Evolutionary conservation across 139 green algal species (phyloP).

Genomic region (Picochlorum costavermella): DNA sequence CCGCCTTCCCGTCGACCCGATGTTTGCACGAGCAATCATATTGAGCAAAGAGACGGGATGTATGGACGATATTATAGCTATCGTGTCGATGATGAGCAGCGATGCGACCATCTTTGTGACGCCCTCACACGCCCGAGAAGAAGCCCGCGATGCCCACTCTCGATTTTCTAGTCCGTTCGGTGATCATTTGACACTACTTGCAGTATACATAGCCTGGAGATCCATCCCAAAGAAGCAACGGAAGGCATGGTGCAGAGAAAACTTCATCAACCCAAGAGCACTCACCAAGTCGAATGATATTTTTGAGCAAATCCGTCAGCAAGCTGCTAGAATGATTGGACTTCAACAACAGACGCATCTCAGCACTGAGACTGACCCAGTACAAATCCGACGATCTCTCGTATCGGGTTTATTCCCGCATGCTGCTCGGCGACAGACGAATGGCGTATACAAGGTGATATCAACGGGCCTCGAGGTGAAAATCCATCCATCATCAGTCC

Average conservation of each 20-base stretch:
- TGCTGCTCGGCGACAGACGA: conserved; percentile 53
- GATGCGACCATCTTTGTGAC: conserved; percentile 31
- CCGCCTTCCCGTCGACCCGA: conserved; percentile 75
- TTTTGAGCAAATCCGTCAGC: conserved; percentile 42
- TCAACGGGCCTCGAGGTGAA: conserved; percentile 53
- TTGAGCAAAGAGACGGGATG: conserved; percentile 47
- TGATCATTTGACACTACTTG: conserved; percentile 74
- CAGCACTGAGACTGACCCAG: conserved; percentile 44
- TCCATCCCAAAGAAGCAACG: conserved; percentile 19
- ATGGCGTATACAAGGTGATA: conserved; percentile 67
- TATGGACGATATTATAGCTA: conserved; percentile 49
- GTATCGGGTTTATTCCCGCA: conserved; percentile 69
- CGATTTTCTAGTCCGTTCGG: conserved; percentile 57
- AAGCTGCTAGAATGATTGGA: not conserved
- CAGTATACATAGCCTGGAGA: conserved; percentile 47
- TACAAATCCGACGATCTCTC: conserved; percentile 44
- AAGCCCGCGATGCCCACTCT: conserved; percentile 41
- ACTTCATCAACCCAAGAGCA: conserved; percentile 40
- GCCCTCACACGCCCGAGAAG: conserved; percentile 49
- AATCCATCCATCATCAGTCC: conserved; percentile 76
- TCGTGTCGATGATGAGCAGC: conserved; percentile 70
- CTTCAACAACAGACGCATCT: conserved; percentile 15
- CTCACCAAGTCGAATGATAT: conserved; percentile 69
- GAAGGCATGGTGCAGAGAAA: conserved; percentile 33
- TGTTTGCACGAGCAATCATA: conserved; percentile 44